Conservation (phyloP, 495 filamentous ascomycete species). For the Xylaria curta region DNA sequence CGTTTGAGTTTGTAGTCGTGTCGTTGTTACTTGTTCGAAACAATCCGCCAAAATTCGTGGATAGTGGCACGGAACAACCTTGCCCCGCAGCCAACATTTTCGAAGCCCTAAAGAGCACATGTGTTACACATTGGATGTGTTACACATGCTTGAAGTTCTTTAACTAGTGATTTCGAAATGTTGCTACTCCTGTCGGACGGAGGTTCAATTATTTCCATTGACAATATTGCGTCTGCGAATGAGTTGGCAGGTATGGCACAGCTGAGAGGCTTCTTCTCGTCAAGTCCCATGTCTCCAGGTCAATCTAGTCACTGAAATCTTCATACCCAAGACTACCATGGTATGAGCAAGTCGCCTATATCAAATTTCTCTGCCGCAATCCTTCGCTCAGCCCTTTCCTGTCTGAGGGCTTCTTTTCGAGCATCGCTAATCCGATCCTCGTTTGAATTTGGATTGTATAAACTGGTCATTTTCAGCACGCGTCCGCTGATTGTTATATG, state of each 20-base stretch:
- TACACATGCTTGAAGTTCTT: background rate
- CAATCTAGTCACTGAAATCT: background rate
- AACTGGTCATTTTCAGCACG: background rate
- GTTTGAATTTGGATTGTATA: background rate
- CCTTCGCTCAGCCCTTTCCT: background rate
- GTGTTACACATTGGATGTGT: background rate
- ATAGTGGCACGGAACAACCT: constrained; percentile 23
- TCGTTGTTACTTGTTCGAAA: background rate
- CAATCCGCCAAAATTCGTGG: background rate
- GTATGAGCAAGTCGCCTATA: background rate
- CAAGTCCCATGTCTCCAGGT: background rate
- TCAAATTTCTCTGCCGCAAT: background rate
- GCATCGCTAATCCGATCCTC: background rate
- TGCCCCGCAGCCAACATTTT: constrained; percentile 2
- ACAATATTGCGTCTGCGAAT: background rate
- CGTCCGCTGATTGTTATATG: background rate
- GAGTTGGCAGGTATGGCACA: background rate
- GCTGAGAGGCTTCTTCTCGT: background rate
- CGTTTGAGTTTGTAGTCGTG: background rate
- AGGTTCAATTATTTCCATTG: background rate
- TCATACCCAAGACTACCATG: background rate
- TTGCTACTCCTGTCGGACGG: background rate
- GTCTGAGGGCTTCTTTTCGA: background rate
- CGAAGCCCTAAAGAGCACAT: background rate
- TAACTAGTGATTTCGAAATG: background rate